Base-by-base conservation (phyloP, 2,329 filamentous ascomycete genomes). In the Truncatella angustata region DNA sequence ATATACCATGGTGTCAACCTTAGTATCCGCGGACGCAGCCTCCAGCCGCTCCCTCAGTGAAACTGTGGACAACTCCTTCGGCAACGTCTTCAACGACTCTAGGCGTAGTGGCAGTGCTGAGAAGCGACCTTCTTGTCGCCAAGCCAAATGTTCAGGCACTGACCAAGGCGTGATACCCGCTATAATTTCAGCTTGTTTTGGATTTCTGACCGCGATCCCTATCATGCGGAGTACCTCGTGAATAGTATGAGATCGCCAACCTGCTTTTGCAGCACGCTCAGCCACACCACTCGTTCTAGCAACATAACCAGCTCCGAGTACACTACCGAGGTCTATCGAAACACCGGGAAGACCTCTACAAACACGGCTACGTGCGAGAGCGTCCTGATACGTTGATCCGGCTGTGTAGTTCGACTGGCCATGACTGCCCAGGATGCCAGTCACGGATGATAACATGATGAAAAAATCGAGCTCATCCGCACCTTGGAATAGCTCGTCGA, bases 401-500 rank as follows among this genome's bases (percentile, higher is more conserved):
- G 44, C 44, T 10, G 44, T 37, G 50, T 52, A 52, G 44, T 52
- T 52, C 1, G 44, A 23, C 44, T 52, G 50, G 16, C 45, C 50
- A 20, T 39, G 50, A 36, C 43, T 52, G 21, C 50, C 50, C n/a
- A 42, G 18, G 18, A 52, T 28, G 16, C 44, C 32, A 14, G 45
- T 42, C 1, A 49, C 23, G 1, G 50, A 52, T n/a, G 50, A 52
- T 14, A 52, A 24, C 34, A 53, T 39, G 39, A 53, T 37, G 37
- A 53, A 45, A 30, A 53, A 53, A 10, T 49, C 36, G n/a, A 53
- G 46, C n/a, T n/a, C n/a, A 26, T 45, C 34, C 4, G 14, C 6
- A 18, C 53, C 52, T 10, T 20, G 23, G 1, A 59, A 40, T 2
- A 40, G 20, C 2, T 49, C 14, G 26, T 55, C 40, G 16, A 73